Conservation (phyloP, 192 early-diverging fungal genomes). For the Podila verticillata region DNA sequence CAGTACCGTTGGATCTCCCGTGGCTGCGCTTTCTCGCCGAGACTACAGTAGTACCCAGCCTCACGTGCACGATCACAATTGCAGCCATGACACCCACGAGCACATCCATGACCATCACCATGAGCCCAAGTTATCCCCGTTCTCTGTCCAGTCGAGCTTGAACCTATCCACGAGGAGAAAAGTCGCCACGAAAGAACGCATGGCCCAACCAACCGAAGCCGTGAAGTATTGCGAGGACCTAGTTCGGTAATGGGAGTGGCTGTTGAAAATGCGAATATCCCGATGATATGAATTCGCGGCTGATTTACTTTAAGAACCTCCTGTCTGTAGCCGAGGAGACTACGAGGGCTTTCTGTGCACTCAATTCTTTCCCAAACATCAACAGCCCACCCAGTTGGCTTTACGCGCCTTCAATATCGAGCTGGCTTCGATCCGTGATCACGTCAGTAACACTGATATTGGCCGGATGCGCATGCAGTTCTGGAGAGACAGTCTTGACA, state of each 20-base stretch:
- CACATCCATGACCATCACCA: slow-evolving; percentile 24
- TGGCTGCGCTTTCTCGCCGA: not conserved
- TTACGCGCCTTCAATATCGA: slow-evolving; percentile 93
- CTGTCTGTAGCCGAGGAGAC: slow-evolving; percentile 20
- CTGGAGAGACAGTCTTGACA: slow-evolving; percentile 89
- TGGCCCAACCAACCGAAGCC: slow-evolving; percentile 19
- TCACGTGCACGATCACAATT: slow-evolving; percentile 40
- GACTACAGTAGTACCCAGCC: slow-evolving; percentile 3
- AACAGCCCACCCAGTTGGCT: slow-evolving; percentile 76
- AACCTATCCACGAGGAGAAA: not conserved
- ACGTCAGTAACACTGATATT: slow-evolving; percentile 70
- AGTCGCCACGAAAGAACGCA: slow-evolving; percentile 1
- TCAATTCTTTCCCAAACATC: slow-evolving; percentile 73
- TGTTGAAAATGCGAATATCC: too few relatives aligned
- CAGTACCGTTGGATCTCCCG: not conserved
- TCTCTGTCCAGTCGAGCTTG: slow-evolving; percentile 17
- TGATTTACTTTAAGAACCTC: too few relatives aligned
- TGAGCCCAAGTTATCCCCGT: slow-evolving; percentile 32
- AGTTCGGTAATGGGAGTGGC: slow-evolving; percentile 20
- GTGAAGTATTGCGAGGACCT: slow-evolving; percentile 44
- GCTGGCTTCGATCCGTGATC: slow-evolving; percentile 80
- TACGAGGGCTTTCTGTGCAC: slow-evolving; percentile 49
- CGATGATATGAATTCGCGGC: too few relatives aligned
- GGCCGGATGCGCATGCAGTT: slow-evolving; percentile 86
- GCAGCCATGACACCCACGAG: slow-evolving; percentile 23